Evolutionary conservation across 805 yeast species (phyloP), one percentile per base, ranked within the genome.

Genomic region (Ogataea glucozyma): DNA sequence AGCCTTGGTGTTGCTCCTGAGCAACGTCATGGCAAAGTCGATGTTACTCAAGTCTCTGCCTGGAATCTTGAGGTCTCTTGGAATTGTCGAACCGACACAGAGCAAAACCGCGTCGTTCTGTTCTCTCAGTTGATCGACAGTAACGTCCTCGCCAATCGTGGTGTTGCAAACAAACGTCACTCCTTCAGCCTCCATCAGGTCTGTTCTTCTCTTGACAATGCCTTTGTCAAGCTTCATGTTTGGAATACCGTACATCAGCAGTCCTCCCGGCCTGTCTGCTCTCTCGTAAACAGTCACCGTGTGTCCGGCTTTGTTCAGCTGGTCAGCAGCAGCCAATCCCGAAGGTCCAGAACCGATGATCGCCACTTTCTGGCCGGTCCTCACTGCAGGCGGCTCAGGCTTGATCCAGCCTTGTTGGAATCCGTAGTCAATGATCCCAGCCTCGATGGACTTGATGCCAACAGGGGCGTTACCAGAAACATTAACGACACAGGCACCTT

Each of bases 161-260:
- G 88, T 79, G 64, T 77, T 80, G 56, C 86, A 79, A 32, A 85
- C 74, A 60, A 91, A 88, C 19, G 77, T 76, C 56, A 91, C 73
- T 40, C 99, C 99, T 66, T 91, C 97, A 33, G 88, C 96, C 22
- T 76, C 85, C 75, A 91, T 71, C 64, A 93, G 73, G 62, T 91
- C 95, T 44, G 93, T 77, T 75, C 98, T 88, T 64, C 98, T 82
- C 72, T 88, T 86, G 47, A 91, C 97, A 62, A 93, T 79, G 18
- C 83, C 73, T 75, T 91, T 91, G 69, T 91, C 99, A 57, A 91
- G 76, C 73, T 91, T 91, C 99, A 91, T 91, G 75, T 91, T 91
- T 56, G 99, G 99, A 69, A 91, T 91, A 79, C 99, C 99, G 67
- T 91, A 91, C 98, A 93, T 93, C 71, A 91, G 69, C 63, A 91